Evolutionary conservation across 805 yeast genomes (phyloP).

Genomic region (Teunomyces kruisii): DNA sequence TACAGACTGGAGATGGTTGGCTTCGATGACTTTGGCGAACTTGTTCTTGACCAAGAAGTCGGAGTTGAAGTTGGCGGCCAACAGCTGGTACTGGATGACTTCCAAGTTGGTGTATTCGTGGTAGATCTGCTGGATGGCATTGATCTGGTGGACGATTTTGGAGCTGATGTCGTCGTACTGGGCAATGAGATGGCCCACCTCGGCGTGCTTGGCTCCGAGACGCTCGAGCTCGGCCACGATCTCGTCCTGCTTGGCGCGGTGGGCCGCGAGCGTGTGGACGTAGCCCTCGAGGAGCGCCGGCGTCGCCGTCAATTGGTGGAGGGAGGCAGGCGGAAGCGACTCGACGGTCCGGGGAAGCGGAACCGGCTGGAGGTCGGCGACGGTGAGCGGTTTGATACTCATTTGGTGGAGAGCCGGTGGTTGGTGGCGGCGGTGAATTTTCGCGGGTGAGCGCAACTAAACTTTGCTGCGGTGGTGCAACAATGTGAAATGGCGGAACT

Average conservation of each 20-base stretch:
- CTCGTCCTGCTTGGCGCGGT: slow-evolving; percentile 13
- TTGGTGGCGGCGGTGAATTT: no score
- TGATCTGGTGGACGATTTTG: slow-evolving; percentile 24
- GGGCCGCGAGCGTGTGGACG: slow-evolving; percentile 23
- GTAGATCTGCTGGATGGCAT: slow-evolving; percentile 23
- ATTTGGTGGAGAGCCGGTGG: neutral
- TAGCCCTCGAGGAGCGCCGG: slow-evolving; percentile 32
- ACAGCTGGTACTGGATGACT: slow-evolving; percentile 37
- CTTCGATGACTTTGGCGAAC: slow-evolving; percentile 23
- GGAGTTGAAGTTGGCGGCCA: slow-evolving; percentile 36
- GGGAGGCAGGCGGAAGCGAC: slow-evolving; percentile 26
- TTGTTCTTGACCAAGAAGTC: slow-evolving; percentile 29
- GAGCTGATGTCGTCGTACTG: slow-evolving; percentile 28
- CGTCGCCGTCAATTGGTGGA: slow-evolving; percentile 27
- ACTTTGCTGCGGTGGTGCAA: no score
- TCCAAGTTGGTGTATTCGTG: slow-evolving; percentile 35
- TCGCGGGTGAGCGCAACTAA: no score
- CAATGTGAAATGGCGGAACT: neutral
- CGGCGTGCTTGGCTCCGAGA: slow-evolving; percentile 3
- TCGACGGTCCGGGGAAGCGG: slow-evolving; percentile 31
- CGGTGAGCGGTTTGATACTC: slow-evolving; percentile 7
- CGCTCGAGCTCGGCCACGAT: slow-evolving; percentile 13
- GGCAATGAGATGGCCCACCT: slow-evolving; percentile 5
- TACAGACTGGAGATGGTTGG: slow-evolving; percentile 20
- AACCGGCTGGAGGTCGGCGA: slow-evolving; percentile 14